phyloP scores from a whole-genome alignment of 2,329 filamentous ascomycete species.

The Davidsoniella eucalypti region DNA sequence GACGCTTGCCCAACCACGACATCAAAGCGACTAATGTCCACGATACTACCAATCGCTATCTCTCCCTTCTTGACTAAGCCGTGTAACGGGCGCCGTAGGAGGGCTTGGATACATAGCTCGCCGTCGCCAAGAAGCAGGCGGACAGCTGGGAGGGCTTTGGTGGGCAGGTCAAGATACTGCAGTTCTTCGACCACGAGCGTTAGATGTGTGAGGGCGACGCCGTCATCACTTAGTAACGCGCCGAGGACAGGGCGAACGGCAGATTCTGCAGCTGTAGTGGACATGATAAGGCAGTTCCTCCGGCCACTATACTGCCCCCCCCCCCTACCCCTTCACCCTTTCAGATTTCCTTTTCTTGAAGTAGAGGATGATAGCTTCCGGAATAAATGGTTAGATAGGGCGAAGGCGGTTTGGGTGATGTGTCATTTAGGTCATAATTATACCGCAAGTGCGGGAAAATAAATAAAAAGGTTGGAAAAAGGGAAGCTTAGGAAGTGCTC shows the following conservation, averaged over 20 bases:
- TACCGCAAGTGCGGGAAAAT: too few relatives aligned
- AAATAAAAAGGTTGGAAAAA: too few relatives aligned
- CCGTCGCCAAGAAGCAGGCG: slow-evolving; percentile 36
- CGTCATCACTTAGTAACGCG: slow-evolving; percentile 48
- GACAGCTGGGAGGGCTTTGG: slow-evolving; percentile 22
- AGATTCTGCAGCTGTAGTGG: slow-evolving; percentile 54
- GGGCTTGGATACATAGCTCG: slow-evolving; percentile 35
- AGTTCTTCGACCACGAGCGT: slow-evolving; percentile 46
- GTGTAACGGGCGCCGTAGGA: slow-evolving; percentile 30
- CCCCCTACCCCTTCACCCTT: too few relatives aligned
- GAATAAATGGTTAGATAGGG: too few relatives aligned
- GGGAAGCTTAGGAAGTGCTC: too few relatives aligned
- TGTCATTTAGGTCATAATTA: too few relatives aligned
- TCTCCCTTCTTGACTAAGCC: slow-evolving; percentile 29
- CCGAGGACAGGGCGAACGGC: slow-evolving; percentile 70
- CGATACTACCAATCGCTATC: slow-evolving; percentile 32
- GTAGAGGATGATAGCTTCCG: too few relatives aligned
- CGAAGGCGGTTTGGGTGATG: too few relatives aligned
- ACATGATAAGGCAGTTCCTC: too few relatives aligned
- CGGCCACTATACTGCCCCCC: too few relatives aligned
- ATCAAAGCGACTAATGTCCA: slow-evolving; percentile 28
- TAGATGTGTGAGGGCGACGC: slow-evolving; percentile 68
- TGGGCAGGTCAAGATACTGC: slow-evolving; percentile 19
- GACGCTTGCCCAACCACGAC: not conserved
- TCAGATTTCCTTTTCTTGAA: too few relatives aligned